phyloP scores from a whole-genome alignment of 2,329 filamentous ascomycete species.

The Botrytis elliptica region DNA sequence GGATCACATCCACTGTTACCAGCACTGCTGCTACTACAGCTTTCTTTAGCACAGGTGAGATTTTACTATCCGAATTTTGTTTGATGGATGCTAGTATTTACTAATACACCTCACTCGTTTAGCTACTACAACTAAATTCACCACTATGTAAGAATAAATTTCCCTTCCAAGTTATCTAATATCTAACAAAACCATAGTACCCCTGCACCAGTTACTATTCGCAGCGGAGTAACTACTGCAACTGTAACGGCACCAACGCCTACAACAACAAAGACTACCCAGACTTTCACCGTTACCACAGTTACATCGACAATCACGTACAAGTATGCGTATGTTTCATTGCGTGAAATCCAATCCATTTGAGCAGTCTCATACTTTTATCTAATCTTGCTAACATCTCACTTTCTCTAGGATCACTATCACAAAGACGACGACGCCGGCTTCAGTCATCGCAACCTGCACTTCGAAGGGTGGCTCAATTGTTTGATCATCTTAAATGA shows the following conservation, averaged over 20 bases:
- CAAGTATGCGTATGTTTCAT: constrained; percentile 18
- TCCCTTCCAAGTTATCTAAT: neutral
- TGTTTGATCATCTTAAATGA: neutral
- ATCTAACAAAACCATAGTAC: constrained; percentile 8
- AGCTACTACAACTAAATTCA: constrained; percentile 11
- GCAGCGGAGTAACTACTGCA: constrained; percentile 9
- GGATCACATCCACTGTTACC: constrained; percentile 16
- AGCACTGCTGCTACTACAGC: constrained; percentile 14
- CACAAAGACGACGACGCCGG: constrained; percentile 16
- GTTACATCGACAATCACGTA: constrained; percentile 6
- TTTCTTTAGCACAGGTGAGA: constrained; percentile 19
- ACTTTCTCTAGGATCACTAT: constrained; percentile 11
- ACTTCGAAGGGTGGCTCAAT: constrained; percentile 12
- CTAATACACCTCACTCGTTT: neutral
- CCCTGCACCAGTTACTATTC: constrained; percentile 12
- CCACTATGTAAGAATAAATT: constrained; percentile 1
- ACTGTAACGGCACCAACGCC: constrained; percentile 17
- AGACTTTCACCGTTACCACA: neutral
- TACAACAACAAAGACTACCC: constrained; percentile 7
- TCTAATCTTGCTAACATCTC: neutral
- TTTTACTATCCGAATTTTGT: neutral
- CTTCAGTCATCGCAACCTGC: constrained; percentile 9
- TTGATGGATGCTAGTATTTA: neutral
- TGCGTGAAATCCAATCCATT: neutral
- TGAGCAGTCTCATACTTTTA: neutral